Percentiles rank a stretch among this genome's conserved stretches.
phyloP scores from a whole-genome alignment of 345 rosid genomes.

The Salix brachista region DNA sequence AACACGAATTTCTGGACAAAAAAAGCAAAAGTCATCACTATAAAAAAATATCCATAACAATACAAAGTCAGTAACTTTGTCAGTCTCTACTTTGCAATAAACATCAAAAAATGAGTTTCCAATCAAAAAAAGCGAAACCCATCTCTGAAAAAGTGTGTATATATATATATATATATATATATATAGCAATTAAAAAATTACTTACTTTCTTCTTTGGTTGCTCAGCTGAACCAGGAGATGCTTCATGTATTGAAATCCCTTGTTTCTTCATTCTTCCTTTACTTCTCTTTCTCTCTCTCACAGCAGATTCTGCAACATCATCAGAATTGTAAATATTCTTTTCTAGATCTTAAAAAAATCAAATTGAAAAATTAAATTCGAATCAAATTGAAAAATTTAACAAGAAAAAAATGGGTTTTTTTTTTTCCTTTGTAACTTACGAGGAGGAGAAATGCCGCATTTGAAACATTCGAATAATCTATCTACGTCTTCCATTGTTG shows the following conservation, averaged over 20 bases:
- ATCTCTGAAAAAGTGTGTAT: too few relatives aligned
- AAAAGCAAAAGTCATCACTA: background rate
- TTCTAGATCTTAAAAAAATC: background rate
- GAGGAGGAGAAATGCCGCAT: conserved; percentile 89
- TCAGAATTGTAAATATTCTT: background rate
- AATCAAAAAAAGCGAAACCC: too few relatives aligned
- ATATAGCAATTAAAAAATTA: conserved; percentile 27
- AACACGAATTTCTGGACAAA: too few relatives aligned
- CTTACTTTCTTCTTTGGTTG: conserved; percentile 23
- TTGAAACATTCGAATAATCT: conserved; percentile 86
- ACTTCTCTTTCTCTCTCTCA: conserved; percentile 60
- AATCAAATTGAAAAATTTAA: background rate
- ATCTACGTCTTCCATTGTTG: conserved; percentile 74
- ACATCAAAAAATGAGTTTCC: too few relatives aligned
- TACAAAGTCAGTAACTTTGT: too few relatives aligned
- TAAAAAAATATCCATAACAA: too few relatives aligned
- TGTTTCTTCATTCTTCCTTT: conserved; percentile 43
- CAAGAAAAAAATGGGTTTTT: background rate
- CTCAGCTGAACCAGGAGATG: conserved; percentile 36
- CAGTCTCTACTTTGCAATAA: too few relatives aligned
- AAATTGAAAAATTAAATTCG: background rate
- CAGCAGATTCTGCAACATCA: conserved; percentile 59
- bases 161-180: too few relatives aligned
- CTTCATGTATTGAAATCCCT: conserved; percentile 25
- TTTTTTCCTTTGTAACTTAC: conserved; percentile 35